Evolutionary conservation across 2,329 filamentous ascomycete genomes (phyloP), one percentile per base, ranked within the genome.

Genomic region (Aspergillus udagawae): DNA sequence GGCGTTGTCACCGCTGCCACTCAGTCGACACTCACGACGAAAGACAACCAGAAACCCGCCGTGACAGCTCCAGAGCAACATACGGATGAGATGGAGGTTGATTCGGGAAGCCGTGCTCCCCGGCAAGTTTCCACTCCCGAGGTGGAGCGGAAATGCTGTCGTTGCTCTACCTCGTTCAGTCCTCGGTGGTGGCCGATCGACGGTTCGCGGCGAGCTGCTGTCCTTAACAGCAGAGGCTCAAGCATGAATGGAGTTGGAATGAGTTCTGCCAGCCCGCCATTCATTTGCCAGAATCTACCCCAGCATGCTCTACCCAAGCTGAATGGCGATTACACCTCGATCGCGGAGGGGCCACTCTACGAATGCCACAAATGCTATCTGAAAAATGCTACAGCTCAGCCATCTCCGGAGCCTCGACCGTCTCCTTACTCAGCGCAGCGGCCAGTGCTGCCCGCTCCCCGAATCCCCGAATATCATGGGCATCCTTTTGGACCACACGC

Each of bases 361-460:
- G 87, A 91, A 72, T 92, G 89, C 66, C 89, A 92, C 74, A 89
- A 90, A 71, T 92, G 89, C 60, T 80, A 83, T 64, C 70, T 78
- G 62, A 81, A 75, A 29, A 81, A 81, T 56, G 61, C 64, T 20
- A 62, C 69, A 3, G 60, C 70, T 10, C 65, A 67, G 52, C 66
- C 69, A 28, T 67, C 67, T 35, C 66, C 73, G 1, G 74, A 75
- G 56, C 67, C 68, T 41, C 68, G 69, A 21, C 69, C 69, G 25
- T 73, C 73, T 38, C 69, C 71, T 9, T 74, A 74, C 58, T 53
- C 65, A n/a, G 60, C 65, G 21, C 68, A 70, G 49, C 71, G 71
- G 29, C 64, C 73, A n/a, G 68, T 73, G 52, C 58, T 75, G 9
- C 67, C 73, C 38, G 64, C 71, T 25, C 66, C 67, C 21, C 69